Base-by-base conservation (phyloP, 495 filamentous ascomycete species). In the Xylaria venustula region DNA sequence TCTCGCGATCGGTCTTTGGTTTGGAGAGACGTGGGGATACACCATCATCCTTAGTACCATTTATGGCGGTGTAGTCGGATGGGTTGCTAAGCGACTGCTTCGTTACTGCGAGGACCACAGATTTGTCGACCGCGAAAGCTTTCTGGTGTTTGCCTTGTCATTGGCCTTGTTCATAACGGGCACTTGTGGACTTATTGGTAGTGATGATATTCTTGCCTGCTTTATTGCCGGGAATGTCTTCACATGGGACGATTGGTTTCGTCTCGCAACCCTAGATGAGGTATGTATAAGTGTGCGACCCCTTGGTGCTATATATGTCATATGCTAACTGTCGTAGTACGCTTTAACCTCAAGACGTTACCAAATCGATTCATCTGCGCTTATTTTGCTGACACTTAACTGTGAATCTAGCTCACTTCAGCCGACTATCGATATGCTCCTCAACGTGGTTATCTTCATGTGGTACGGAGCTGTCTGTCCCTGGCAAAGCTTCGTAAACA, bases 161-260 rank as follows among this genome's bases (percentile, higher is more conserved):
- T 63, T 75, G n/a, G 68, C 79, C 68, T 78, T 94, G 9, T 96
- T 97, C 67, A 89, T 95, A 58, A 81, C 89, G 3, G 92, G 91
- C 12, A 96, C 91, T 0, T 91, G 89, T 64, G 92, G 92, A 11
- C 84, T 96, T 81, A 86, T 97, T 58, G 93, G 93, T 2, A 94
- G 87, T 45, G 93, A 97, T 72, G 93, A 97, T 62, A 87, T 97
- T 15, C 81, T 98, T 1, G 92, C 93, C 2, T 96, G 91, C 75
- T 98, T 98, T 66, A 87, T 97, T 60, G 92, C 93, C 17, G 93
- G 93, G 3, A 97, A 96, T 66, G 86, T 84, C 7, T 94, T 98
- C 64, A 96, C 90, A 4, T 90, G 89, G 82, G 92, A 85, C 77
- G 93, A 96, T 75, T 96, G 91, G 92, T 97, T 95, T 74, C 89